Base-by-base conservation (phyloP, 805 yeast species). In the Debaryomyces prosopidis region DNA sequence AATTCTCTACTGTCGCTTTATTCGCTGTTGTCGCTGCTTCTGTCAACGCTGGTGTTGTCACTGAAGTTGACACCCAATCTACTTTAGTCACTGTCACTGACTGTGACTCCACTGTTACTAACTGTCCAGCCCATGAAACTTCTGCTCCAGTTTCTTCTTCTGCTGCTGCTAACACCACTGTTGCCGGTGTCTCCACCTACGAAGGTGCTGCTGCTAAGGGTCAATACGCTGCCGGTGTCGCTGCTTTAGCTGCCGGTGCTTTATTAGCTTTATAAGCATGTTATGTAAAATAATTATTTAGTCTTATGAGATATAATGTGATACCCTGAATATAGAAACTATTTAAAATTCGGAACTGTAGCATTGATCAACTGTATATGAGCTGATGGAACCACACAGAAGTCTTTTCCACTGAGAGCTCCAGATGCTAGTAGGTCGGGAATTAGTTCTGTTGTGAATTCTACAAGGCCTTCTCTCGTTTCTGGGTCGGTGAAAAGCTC, bases 211-310 rank as follows among this genome's bases (percentile, higher is more conserved):
- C 68, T 52, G 55, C 54, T 55, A 63, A 47, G 49, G 52, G 45
- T 48, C 62, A 57, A 58, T 58, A 46, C 55, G 74, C 72, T 50
- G 75, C 66, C 46, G 77, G 75, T 69, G 73, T 67, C 59, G 76
- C 70, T 63, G 76, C 72, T 55, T 65, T 71, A 62, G 76, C 75
- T 62, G 71, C 71, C 42, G 76, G 76, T 69, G 77, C 76, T 65
- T 69, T 71, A 62, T 79, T 85, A 36, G 87, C 90, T 43, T 75
- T 84, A 43, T 85, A 85, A 62, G 57, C 50, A 17, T 19, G 36
- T 32, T 41, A 37, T 17, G 19, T 15, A 12, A 20, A 19, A 30
- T 41, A 23, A 36, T 31, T 36, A 36, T 17, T 12, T 36, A 36
- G 39, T 30, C 19, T 18, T 23, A 27, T 36, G 39, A 23, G 26